Percentiles rank a stretch among this genome's conserved stretches.
Conservation (phyloP, 495 filamentous ascomycete species). For the Cryomyces minteri region DNA sequence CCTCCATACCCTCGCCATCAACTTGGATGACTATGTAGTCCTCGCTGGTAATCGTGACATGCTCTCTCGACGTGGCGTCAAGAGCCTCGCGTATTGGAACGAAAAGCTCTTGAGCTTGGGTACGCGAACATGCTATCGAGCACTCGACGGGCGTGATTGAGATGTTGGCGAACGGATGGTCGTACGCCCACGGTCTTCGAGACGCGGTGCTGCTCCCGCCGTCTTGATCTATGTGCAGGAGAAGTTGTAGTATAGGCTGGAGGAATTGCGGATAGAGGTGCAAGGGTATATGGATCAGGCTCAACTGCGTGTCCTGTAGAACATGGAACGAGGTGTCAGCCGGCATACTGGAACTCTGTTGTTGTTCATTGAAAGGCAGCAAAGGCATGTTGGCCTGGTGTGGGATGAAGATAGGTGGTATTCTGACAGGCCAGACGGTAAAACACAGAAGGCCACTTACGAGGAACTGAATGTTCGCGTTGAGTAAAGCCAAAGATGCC, state of each 20-base stretch:
- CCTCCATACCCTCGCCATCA: conserved; percentile 72
- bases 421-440: background rate
- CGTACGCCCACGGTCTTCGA: conserved; percentile 20
- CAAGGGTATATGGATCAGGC: conserved; percentile 80
- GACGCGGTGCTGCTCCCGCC: conserved; percentile 14
- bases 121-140: conserved; percentile 70
- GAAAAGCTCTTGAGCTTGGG: conserved; percentile 56
- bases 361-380: no score
- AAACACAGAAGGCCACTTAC: conserved; percentile 6
- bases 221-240: conserved; percentile 44
- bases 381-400: no score
- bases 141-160: conserved; percentile 86
- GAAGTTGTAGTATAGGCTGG: conserved; percentile 65
- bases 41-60: conserved; percentile 59
- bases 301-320: conserved; percentile 64
- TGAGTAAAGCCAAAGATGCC: conserved; percentile 18
- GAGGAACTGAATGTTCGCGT: conserved; percentile 20
- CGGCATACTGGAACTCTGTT: no score
- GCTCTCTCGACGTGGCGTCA: conserved; percentile 23
- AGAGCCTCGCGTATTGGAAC: conserved; percentile 36
- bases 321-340: background rate
- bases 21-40: conserved; percentile 80
- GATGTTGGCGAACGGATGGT: conserved; percentile 78
- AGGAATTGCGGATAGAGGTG: conserved; percentile 64
- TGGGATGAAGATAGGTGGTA: no score